Percentiles rank a stretch among this genome's conserved stretches.
Evolutionary conservation across 345 rosid genomes (phyloP).

Genomic region (Citrus reticulata): DNA sequence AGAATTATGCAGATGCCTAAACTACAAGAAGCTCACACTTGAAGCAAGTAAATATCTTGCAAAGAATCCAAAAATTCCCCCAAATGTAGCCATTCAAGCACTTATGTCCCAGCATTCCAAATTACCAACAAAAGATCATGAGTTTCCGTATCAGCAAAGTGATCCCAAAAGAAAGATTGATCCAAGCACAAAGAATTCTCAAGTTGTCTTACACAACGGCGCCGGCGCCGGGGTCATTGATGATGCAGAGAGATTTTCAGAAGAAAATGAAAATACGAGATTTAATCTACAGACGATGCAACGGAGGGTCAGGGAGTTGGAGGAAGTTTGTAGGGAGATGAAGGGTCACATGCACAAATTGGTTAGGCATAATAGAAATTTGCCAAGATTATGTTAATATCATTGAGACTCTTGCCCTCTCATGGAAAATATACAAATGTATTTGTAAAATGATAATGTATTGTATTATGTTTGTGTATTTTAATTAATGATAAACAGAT

Average conservation of each 20-base stretch:
- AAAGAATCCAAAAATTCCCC: slow-evolving; percentile 82
- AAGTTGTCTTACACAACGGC: not conserved
- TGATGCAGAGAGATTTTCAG: slow-evolving; percentile 21
- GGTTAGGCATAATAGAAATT: slow-evolving; percentile 33
- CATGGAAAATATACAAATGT: not conserved
- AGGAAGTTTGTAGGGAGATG: slow-evolving; percentile 52
- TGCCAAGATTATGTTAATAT: slow-evolving; percentile 57
- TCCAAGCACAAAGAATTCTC: slow-evolving; percentile 6
- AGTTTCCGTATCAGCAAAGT: not conserved
- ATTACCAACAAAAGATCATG: slow-evolving; percentile 7
- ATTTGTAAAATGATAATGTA: not conserved
- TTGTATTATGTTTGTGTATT: not conserved
- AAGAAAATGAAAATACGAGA: slow-evolving; percentile 31
- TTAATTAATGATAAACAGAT: too few relatives aligned
- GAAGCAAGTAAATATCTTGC: slow-evolving; percentile 75
- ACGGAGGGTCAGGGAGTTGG: slow-evolving; percentile 50
- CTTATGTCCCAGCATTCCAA: slow-evolving; percentile 48
- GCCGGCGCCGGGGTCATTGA: not conserved
- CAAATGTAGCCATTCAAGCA: slow-evolving; percentile 59
- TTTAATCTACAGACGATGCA: slow-evolving; percentile 40
- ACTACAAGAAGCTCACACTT: slow-evolving; percentile 63
- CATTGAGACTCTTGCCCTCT: not conserved
- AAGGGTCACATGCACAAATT: slow-evolving; percentile 51
- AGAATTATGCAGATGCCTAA: slow-evolving; percentile 60
- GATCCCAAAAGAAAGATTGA: not conserved